Base-by-base conservation (phyloP, 2,329 filamentous ascomycete species). In the Zymoseptoria tritici region DNA sequence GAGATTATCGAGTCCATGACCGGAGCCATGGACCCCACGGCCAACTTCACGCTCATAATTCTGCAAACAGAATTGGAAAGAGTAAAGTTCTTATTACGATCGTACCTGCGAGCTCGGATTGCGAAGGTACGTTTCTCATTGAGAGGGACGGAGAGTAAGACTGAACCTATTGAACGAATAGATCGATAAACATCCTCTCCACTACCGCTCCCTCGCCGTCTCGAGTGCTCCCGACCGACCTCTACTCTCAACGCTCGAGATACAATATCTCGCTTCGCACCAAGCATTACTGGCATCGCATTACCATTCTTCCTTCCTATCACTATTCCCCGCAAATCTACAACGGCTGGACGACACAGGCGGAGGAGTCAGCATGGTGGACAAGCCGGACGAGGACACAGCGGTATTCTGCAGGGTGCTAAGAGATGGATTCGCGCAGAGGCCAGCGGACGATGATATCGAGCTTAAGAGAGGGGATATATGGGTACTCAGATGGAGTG, bases 11-110 rank as follows among this genome's bases (percentile, higher is more conserved):
- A 81, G 68, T 74, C 79, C 62, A 73, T 92, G 81, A 93, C 89
- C 11, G 89, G 88, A 63, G 86, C 89, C 71, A 88, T 92, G 85
- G 91, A 96, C 70, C 89, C 92, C 53, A 91, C 89, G 74, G 87
- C 90, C 64, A 97, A 96, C 73, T 96, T 99, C 74, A 85, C 86
- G 62, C 86, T 97, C 70, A 96, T 97, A 54, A 88, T 99, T 63
- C 86, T 97, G 57, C 94, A 99, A 79, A 97, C 95, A 6, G 94
- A 99, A 77, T 83, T 99, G 57, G 92, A 97, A 74, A 83, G 94
- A 52, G 95, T 90, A 76, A 96, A 96, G 77, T 99, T 91, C 71
- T 81, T 99, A 21, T 83, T 97, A 19, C 83, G 94, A 62, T 88
- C 89, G 65, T 88, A 93, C 65, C 76, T 99, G 58, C 83, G 95